These are phyloP conservation scores for Apiospora sp. DNA, from an alignment of 2,329 filamentous ascomycete genomes.

Conservation along the genomic window DNA sequence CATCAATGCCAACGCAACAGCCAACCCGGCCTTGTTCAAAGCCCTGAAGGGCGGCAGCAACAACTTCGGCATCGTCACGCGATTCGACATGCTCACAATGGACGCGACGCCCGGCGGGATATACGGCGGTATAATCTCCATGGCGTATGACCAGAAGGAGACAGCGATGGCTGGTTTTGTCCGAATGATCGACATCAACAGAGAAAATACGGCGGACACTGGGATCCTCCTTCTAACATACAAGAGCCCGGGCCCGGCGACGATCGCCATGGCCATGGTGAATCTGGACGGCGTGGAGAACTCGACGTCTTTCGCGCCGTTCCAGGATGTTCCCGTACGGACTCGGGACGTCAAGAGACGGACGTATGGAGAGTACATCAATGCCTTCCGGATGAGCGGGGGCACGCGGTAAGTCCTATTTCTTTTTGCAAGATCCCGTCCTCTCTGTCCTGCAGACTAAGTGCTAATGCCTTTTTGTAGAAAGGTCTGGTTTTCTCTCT, in stretches of 20 bases:
- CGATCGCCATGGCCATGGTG: neutral
- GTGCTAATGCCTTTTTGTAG: neutral
- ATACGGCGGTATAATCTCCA: neutral
- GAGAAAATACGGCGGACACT: neutral
- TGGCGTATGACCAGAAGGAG: neutral
- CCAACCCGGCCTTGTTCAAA: neutral
- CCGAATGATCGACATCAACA: neutral
- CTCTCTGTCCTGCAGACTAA: neutral
- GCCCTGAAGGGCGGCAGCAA: constrained; percentile 12
- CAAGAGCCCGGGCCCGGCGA: neutral
- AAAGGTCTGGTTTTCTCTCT: neutral
- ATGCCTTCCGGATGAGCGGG: neutral
- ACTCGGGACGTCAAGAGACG: neutral
- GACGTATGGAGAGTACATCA: neutral
- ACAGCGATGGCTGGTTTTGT: neutral
- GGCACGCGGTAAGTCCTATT: neutral
- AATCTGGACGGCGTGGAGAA: neutral
- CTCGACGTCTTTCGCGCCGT: neutral
- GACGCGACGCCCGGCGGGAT: neutral
- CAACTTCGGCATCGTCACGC: constrained; percentile 19
- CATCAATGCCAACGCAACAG: constrained; percentile 9
- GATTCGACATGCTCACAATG: neutral
- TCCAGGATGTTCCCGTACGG: neutral
- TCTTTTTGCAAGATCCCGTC: neutral
- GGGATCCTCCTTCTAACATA: neutral